Evolutionary conservation across 2,329 filamentous ascomycete species (phyloP).

Genomic region (Aspergillus quadrilineatus): DNA sequence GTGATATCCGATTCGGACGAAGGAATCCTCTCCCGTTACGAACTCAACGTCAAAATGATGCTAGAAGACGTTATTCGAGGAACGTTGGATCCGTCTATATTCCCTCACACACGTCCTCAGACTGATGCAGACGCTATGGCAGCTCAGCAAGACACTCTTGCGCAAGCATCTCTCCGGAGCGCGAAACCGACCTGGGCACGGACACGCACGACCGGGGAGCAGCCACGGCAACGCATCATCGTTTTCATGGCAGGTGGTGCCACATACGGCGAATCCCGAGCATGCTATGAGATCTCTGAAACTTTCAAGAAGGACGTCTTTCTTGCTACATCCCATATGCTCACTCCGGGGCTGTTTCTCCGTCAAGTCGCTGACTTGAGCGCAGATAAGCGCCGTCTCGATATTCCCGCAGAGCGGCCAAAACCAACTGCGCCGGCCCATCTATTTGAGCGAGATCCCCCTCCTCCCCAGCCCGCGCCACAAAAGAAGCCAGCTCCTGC

Average conservation of each 20-base stretch:
- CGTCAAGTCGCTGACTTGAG: constrained; percentile 79
- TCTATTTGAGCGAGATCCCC: constrained; percentile 71
- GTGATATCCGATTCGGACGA: constrained; percentile 64
- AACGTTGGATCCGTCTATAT: constrained; percentile 63
- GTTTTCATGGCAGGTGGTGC: constrained; percentile 95
- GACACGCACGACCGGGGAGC: constrained; percentile 68
- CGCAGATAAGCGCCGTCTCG: constrained; percentile 69
- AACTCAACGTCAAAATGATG: constrained; percentile 77
- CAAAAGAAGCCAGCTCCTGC: constrained; percentile 25
- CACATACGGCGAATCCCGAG: constrained; percentile 84
- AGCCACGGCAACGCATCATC: constrained; percentile 86
- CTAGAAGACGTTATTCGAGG: constrained; percentile 72
- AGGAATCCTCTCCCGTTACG: constrained; percentile 81
- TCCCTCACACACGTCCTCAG: constrained; percentile 73
- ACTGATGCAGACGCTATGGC: constrained; percentile 46
- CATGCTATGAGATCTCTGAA: constrained; percentile 82
- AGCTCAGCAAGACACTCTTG: constrained; percentile 50
- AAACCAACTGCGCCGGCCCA: constrained; percentile 80
- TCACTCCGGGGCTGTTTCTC: constrained; percentile 78
- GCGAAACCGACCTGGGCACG: constrained; percentile 96
- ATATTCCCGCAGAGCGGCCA: constrained; percentile 77
- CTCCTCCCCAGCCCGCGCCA: constrained; percentile 39
- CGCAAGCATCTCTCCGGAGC: constrained; percentile 75
- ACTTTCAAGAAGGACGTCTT: constrained; percentile 77
- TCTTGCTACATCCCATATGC: constrained; percentile 87